Evolutionary conservation across 306 rosid genomes (phyloP), one percentile per base, ranked within the genome.

Genomic region (Trifolium repens): DNA sequence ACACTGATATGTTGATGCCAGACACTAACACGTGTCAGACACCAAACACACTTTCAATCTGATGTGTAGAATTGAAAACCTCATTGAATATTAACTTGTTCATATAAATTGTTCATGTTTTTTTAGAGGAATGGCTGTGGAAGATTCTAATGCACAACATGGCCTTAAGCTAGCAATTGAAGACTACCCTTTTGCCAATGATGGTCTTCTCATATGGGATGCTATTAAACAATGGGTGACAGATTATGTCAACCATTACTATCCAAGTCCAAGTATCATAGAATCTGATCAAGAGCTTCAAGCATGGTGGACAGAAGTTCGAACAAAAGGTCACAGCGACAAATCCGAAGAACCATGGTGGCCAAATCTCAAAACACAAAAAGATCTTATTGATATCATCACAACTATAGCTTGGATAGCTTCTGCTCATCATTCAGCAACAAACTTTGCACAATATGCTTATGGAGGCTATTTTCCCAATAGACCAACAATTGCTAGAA

Each of bases 181-280:
- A 76, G 88, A 85, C 59, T 85, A 82, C 68, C 88, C 88, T 72
- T 85, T 82, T 76, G 88, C 88, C 10, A 76, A 68, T 72, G 86
- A 85, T 55, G 88, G 88, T 42, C 84, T 85, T 12, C 86, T 85
- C 5, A 72, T 85, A 76, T 85, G 88, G 89, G 83, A 86, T 65
- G 81, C 82, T 24, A 53, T 86, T 0, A 80, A 86, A 55, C 37
- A 74, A 2, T 86, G 89, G 87, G 73, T 83, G 12, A 83, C 84
- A n/a, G 82, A 78, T 7, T 86, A 86, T 75, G 85, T 83, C 11
- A 78, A 35, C 35, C 87, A 83, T 60, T 83, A 86, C 78, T 83
- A 86, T 44, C 85, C 87, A 27, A 72, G 14, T 42, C 67, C 69
- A 15, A 75, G 54, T 34, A 32, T 34, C 49, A 52, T 86, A 5